These are phyloP conservation scores for Pelargonium nanum DNA, from an alignment of 345 rosid species.

Conservation along the genomic window DNA sequence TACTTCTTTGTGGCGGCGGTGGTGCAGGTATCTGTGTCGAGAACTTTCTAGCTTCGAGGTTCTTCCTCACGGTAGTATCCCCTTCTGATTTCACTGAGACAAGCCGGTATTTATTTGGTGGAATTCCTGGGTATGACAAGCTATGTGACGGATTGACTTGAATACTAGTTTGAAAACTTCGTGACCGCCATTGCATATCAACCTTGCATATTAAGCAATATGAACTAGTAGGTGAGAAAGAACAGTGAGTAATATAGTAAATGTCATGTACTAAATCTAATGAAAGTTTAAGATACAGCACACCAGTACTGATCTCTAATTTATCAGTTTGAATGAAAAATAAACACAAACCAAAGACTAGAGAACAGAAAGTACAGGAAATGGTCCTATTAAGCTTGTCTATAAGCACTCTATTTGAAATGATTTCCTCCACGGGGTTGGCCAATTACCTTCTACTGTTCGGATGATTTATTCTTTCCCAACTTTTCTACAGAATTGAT, in stretches of 20 bases:
- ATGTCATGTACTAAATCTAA: not conserved
- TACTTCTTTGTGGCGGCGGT: slow-evolving; percentile 7
- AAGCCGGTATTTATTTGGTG: slow-evolving; percentile 20
- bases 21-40: slow-evolving; percentile 6
- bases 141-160: slow-evolving; percentile 30
- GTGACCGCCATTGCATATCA: slow-evolving; percentile 23
- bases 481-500: too few species aligned
- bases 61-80: slow-evolving; percentile 23
- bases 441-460: not conserved
- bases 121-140: slow-evolving; percentile 25
- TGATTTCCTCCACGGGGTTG: not conserved
- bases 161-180: slow-evolving; percentile 24
- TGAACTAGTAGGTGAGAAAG: not conserved
- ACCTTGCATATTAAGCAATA: slow-evolving; percentile 27
- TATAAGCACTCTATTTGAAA: not conserved
- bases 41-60: slow-evolving; percentile 16
- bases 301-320: too few species aligned
- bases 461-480: not conserved
- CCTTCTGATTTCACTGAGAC: slow-evolving; percentile 52
- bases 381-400: not conserved
- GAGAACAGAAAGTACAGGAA: not conserved
- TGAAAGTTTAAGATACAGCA: too few species aligned
- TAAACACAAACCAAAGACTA: not conserved
- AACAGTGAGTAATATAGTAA: not conserved
- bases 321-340: not conserved